phyloP scores from a whole-genome alignment of 2,329 filamentous ascomycete genomes.

The Colletotrichum plurivorum region DNA sequence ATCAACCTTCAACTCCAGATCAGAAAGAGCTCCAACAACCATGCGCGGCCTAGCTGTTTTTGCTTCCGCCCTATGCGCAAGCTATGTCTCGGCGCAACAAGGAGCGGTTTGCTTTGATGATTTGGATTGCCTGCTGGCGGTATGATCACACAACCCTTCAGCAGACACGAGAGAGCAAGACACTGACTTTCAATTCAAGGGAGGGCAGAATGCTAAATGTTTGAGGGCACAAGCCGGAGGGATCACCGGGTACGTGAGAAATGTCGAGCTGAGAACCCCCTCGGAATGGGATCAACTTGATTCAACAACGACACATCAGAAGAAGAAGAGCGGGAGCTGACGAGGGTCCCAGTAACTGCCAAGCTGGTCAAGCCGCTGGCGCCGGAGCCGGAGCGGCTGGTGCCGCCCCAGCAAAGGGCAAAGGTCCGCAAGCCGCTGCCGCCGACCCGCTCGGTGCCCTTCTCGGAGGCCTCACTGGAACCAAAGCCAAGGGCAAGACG shows the following conservation, averaged over 20 bases:
- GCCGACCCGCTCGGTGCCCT: conserved; percentile 24
- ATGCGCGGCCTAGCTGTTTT: conserved; percentile 29
- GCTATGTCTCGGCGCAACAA: conserved; percentile 33
- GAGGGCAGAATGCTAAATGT: conserved; percentile 34
- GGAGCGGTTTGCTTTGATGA: conserved; percentile 37
- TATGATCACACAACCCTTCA: neutral
- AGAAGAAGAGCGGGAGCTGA: neutral
- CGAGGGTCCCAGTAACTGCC: neutral
- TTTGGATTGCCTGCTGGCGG: conserved; percentile 29
- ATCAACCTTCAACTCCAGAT: neutral
- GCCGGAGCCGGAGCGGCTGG: conserved; percentile 8
- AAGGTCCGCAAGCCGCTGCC: conserved; percentile 13
- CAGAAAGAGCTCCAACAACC: neutral
- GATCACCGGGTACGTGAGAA: conserved; percentile 21
- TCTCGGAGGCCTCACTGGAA: conserved; percentile 17
- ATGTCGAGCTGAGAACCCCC: too few relatives aligned
- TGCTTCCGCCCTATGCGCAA: conserved; percentile 28
- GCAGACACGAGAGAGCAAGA: neutral
- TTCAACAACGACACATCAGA: neutral
- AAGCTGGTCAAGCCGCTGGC: conserved; percentile 8
- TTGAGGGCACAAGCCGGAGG: conserved; percentile 31
- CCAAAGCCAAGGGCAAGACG: conserved; percentile 23
- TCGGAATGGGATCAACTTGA: too few relatives aligned
- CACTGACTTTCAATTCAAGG: conserved; percentile 4
- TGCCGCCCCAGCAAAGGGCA: conserved; percentile 18